phyloP scores from a whole-genome alignment of 73 alveolate species.

The Symbiodinium pilosum region DNA sequence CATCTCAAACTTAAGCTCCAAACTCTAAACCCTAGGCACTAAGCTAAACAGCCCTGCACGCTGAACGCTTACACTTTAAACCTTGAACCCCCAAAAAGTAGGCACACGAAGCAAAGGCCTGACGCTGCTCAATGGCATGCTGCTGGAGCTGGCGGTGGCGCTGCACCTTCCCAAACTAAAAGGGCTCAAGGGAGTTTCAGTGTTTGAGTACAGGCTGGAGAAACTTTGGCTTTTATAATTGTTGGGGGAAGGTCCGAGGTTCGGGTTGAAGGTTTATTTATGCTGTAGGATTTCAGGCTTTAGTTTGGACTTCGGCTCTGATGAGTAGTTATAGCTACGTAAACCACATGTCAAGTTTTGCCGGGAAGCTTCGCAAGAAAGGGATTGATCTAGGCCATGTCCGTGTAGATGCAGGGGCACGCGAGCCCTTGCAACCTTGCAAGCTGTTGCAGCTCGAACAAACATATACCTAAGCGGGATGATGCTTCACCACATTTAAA shows the following conservation, averaged over 20 bases:
- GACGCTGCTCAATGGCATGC: slow-evolving; percentile 94
- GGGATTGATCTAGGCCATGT: too few species aligned
- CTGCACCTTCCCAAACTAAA: slow-evolving; percentile 52
- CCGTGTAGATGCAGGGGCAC: too few species aligned
- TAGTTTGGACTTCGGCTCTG: not conserved
- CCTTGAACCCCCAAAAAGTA: not conserved
- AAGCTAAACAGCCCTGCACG: not conserved
- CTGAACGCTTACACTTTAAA: not conserved
- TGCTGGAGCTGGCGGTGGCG: slow-evolving; percentile 94
- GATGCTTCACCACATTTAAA: too few species aligned
- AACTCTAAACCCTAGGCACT: not conserved
- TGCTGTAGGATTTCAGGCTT: not conserved
- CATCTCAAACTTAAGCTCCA: not conserved
- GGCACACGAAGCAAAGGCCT: not conserved
- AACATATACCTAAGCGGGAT: too few species aligned
- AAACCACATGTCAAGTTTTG: not conserved
- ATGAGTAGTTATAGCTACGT: too few species aligned
- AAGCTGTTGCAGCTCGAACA: too few species aligned
- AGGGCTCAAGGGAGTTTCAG: too few species aligned
- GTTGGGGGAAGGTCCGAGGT: not conserved
- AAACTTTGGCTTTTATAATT: not conserved
- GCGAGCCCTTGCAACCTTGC: too few species aligned
- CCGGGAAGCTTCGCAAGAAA: not conserved
- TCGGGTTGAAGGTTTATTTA: not conserved
- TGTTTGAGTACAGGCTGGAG: not conserved